Evolutionary conservation across 495 filamentous ascomycete genomes (phyloP).

Genomic region (Talaromyces liani): DNA sequence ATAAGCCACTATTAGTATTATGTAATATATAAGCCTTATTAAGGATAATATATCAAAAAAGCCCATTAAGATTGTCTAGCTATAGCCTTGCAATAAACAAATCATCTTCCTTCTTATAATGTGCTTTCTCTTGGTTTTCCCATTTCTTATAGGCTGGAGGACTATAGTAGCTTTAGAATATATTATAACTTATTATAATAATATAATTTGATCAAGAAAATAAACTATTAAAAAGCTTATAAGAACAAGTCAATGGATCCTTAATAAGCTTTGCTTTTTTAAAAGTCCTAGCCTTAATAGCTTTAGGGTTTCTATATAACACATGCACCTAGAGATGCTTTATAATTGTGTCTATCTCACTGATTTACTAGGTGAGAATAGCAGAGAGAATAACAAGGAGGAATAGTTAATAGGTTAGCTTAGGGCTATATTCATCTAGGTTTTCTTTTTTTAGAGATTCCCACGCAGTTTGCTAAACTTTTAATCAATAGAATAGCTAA

Average conservation of each 20-base stretch:
- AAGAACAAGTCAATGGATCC: no score
- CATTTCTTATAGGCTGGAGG: neutral
- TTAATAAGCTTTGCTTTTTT: neutral
- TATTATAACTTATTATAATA: neutral
- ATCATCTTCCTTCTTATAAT: no score
- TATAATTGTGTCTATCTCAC: neutral
- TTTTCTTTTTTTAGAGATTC: neutral
- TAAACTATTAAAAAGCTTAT: neutral
- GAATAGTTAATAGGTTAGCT: neutral
- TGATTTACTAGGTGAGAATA: neutral
- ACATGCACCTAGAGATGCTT: neutral
- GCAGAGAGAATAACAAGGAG: neutral
- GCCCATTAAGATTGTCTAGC: no score
- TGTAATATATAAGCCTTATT: no score
- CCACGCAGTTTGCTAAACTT: neutral
- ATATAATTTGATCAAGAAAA: neutral
- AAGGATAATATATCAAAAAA: no score
- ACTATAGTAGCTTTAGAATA: neutral
- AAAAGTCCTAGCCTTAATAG: neutral
- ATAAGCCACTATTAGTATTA: no score
- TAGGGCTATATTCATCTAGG: neutral
- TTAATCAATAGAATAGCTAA: no score
- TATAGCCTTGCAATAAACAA: no score
- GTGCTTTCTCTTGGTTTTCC: no score
- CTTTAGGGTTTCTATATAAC: neutral